Percentiles rank a stretch among this genome's conserved stretches.
Conservation (phyloP, 768 basidiomycete species). For the Boletus bicolor region DNA sequence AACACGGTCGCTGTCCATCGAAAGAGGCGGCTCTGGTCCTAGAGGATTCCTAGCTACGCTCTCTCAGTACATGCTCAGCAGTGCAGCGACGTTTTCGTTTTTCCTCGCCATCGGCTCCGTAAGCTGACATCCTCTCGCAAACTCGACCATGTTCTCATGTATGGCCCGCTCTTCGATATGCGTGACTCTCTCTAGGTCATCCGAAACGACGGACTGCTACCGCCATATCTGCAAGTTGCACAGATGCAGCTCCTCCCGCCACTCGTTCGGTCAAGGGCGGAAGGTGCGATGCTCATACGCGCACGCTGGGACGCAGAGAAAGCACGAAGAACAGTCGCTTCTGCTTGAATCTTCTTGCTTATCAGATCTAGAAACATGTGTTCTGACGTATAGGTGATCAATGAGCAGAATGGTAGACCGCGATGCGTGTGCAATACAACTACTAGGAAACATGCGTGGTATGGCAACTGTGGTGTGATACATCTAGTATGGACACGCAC, state of each 20-base stretch:
- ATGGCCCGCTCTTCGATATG: background rate
- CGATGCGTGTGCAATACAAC: conserved; percentile 12
- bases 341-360: conserved; percentile 14
- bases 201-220: conserved; percentile 67
- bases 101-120: conserved; percentile 96
- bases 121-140: conserved; percentile 22
- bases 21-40: conserved; percentile 86
- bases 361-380: conserved; percentile 15
- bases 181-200: conserved; percentile 62
- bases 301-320: conserved; percentile 74
- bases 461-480: conserved; percentile 5
- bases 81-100: conserved; percentile 95
- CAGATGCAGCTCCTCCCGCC: conserved; percentile 57
- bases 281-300: conserved; percentile 68
- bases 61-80: conserved; percentile 97
- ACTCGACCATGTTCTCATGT: background rate
- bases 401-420: conserved; percentile 11
- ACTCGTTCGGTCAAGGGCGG: conserved; percentile 57
- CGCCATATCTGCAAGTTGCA: conserved; percentile 61
- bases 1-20: background rate
- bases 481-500: conserved; percentile 22
- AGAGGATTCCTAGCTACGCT: conserved; percentile 87
- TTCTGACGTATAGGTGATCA: conserved; percentile 6
- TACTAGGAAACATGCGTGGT: conserved; percentile 20
- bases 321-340: conserved; percentile 19